Base-by-base conservation (phyloP, 2,329 filamentous ascomycete species). In the Stromatinia cepivora region DNA sequence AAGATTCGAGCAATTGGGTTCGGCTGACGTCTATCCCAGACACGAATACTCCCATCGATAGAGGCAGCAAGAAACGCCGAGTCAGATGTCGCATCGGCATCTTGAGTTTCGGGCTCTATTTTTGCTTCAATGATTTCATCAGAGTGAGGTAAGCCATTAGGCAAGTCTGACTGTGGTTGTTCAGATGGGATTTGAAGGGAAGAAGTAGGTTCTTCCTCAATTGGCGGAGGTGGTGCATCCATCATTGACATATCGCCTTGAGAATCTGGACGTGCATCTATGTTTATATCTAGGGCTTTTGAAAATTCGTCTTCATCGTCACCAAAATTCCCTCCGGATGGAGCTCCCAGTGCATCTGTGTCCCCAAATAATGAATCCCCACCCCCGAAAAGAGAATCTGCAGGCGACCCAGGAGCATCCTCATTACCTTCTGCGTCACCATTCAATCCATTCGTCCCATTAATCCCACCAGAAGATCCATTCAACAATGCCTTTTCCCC, bases 341-440 rank as follows among this genome's bases (percentile, higher is more conserved):
- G 84, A 73, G 79, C 84, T 63, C 81, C 82, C 31, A 81, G 82
- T 34, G 81, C 82, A 77, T 80, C 89, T 78, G 90, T 88, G 73
- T 96, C 93, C 2, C 94, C 95, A 78, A 98, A 99, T 1, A 99
- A 83, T 3, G 93, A 97, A 59, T 93, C 93, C 74, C 92, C 93
- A 0, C 91, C 91, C 15, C 88, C 91, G 76, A 97, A 97, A 0
- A 97, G 83, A 61, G 92, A 97, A 73, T 79, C 77, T 10, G 75
- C 72, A 90, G 92, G 50, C 89, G 88, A 83, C 75, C 88, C 83
- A 78, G 84, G 78, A 31, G 84, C 87, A 76, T 91, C 88, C 50
- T 86, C 86, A 25, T 83, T 83, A 39, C 81, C 81, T 53, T 80
- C 79, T 15, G 78, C 80, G 75, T 77, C 69, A 75, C 77, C 62